Percentiles rank a stretch among this genome's conserved stretches.
Conservation (phyloP, 73 alveolate species). For the Paramecium sexaurelia region DNA sequence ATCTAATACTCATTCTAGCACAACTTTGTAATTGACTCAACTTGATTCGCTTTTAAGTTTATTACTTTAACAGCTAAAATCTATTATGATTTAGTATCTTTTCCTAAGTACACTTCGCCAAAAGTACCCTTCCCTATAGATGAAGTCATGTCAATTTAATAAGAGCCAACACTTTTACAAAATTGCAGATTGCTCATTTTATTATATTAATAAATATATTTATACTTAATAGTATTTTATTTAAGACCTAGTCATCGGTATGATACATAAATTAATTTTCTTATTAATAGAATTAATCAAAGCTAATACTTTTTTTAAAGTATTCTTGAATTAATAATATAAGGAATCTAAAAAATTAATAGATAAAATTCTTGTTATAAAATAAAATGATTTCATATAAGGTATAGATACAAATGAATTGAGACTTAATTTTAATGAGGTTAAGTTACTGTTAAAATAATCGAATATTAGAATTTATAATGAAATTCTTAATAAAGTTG, state of each 20-base stretch:
- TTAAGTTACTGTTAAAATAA: no score
- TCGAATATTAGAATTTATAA: not conserved
- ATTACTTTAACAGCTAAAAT: not conserved
- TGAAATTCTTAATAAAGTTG: not conserved
- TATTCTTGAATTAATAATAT: no score
- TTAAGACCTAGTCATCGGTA: no score
- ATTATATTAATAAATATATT: not conserved
- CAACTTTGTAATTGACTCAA: not conserved
- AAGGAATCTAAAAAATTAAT: not conserved
- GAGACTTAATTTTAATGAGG: no score
- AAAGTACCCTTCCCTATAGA: not conserved
- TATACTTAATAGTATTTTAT: not conserved
- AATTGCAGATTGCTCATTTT: not conserved
- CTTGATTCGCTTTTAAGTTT: not conserved
- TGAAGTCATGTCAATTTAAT: not conserved
- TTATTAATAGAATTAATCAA: not conserved
- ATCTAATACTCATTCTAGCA: constrained; percentile 69
- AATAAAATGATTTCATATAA: not conserved
- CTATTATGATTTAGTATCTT: not conserved
- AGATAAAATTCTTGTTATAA: no score
- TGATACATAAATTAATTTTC: no score
- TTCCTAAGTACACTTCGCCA: not conserved
- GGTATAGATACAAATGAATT: no score
- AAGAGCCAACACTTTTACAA: not conserved
- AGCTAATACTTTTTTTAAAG: no score